Conservation (phyloP, 1,284 basidiomycete genomes). For the Naganishia albida region DNA sequence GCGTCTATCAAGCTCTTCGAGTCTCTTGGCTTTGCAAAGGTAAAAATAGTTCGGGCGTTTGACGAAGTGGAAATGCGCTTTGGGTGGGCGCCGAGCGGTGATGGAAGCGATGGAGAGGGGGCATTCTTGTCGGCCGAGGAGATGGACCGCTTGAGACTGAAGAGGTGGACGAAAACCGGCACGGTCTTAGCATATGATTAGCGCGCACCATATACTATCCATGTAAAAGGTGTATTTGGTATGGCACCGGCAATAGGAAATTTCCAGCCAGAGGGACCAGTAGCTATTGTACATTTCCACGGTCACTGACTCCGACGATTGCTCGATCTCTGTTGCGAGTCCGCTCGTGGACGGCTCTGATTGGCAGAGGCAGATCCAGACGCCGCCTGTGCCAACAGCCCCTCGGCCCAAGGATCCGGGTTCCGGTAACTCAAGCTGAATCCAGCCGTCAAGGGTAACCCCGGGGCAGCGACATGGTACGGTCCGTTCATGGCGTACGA, state of each 20-base stretch:
- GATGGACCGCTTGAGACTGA: conserved; percentile 8
- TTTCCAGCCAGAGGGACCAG: too few relatives aligned
- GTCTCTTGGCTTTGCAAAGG: conserved; percentile 67
- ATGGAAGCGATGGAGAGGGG: conserved; percentile 14
- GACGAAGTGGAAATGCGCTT: conserved; percentile 70
- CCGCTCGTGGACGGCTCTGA: not conserved
- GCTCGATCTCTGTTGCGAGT: not conserved
- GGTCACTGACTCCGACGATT: not conserved
- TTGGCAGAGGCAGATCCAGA: not conserved
- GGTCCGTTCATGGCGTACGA: not conserved
- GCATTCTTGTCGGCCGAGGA: not conserved
- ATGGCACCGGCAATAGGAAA: too few relatives aligned
- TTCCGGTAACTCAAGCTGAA: conserved; percentile 23
- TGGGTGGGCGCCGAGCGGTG: conserved; percentile 34
- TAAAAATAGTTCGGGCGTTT: conserved; percentile 69
- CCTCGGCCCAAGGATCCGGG: conserved; percentile 14
- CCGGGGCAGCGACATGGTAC: conserved; percentile 3
- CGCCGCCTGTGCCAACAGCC: not conserved
- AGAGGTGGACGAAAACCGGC: conserved; percentile 16
- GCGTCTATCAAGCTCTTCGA: conserved; percentile 65
- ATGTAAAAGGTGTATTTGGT: too few relatives aligned
- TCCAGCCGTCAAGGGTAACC: conserved; percentile 16
- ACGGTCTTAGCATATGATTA: conserved; percentile 2
- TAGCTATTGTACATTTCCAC: too few relatives aligned
- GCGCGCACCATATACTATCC: too few relatives aligned